Base-by-base conservation (phyloP, 805 yeast species). In the Wickerhamiella cacticola region DNA sequence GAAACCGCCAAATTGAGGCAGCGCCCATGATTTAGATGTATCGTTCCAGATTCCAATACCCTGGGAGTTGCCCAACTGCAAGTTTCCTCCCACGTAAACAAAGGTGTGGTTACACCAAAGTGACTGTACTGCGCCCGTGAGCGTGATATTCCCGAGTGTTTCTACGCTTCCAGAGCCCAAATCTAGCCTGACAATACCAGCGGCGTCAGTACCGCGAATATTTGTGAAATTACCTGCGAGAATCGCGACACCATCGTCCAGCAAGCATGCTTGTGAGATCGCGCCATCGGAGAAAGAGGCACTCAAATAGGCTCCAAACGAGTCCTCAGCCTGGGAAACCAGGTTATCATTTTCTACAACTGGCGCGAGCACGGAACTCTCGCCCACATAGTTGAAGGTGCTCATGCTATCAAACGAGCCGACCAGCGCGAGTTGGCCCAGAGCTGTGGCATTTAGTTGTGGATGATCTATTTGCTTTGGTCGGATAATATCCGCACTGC, bases 21-120 rank as follows among this genome's bases (percentile, higher is more conserved):
- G 59, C 1, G 58, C 45, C 34, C 83, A 63, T 2, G 62, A 26
- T 18, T 68, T 55, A 3, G 71, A 55, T 0, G 71, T 53, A 13
- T 66, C 57, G 62, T 84, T 72, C 71, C 84, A 89, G 3, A 77
- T 64, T 8, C 82, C 79, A 0, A 75, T 82, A 45, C 86, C 81
- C 54, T 69, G 57, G 6, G 78, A 68, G 41, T 66, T 61, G 48
- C 74, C 68, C 59, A 69, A 78, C 5, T 69, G 60, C 54, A 89
- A 75, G 50, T 75, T 71, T 18, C 98, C 98, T 8, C 96, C 98
- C 43, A 84, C 72, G 58, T 83, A 86, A 0, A 85, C 71, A 19
- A 75, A 48, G 19, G 72, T 63, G 28, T 64, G 42, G 63, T 79
- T 79, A 48, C 77, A 74, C 35, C 67, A 65, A 0, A 75, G 70